Percentiles rank a stretch among this genome's conserved stretches.
These are phyloP conservation scores for Pezicula radicicola DNA, from an alignment of 2,329 filamentous ascomycete species.

Conservation along the genomic window DNA sequence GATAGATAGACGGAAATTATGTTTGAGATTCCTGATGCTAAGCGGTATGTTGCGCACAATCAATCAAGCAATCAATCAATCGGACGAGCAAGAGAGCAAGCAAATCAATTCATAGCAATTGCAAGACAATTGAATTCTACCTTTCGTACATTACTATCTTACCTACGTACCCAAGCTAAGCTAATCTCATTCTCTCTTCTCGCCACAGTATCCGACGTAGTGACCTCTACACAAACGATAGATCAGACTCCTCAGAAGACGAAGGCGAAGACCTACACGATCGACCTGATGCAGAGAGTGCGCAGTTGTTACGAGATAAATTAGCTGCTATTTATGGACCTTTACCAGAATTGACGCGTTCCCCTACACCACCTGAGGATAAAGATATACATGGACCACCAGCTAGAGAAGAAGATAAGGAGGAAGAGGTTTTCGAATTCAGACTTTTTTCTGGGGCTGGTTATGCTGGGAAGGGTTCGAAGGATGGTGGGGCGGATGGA, in stretches of 20 bases:
- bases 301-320: constrained; percentile 12
- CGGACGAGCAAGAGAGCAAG: neutral
- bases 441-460: constrained; percentile 43
- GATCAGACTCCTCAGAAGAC: no score
- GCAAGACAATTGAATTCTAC: neutral
- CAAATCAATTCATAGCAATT: neutral
- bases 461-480: no score
- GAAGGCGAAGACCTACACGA: constrained; percentile 13
- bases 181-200: no score
- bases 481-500: neutral
- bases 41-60: constrained; percentile 37
- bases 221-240: constrained; percentile 39
- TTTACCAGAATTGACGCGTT: constrained; percentile 1
- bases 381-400: constrained; percentile 20
- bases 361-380: constrained; percentile 4
- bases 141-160: neutral
- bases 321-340: constrained; percentile 22
- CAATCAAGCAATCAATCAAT: neutral
- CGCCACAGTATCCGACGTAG: constrained; percentile 48
- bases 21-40: constrained; percentile 51
- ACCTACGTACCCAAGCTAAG: no score
- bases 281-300: constrained; percentile 17
- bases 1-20: constrained; percentile 28
- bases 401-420: constrained; percentile 20
- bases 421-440: constrained; percentile 49